Conservation (phyloP, 768 basidiomycete species). For the Tulasnella sp. region DNA sequence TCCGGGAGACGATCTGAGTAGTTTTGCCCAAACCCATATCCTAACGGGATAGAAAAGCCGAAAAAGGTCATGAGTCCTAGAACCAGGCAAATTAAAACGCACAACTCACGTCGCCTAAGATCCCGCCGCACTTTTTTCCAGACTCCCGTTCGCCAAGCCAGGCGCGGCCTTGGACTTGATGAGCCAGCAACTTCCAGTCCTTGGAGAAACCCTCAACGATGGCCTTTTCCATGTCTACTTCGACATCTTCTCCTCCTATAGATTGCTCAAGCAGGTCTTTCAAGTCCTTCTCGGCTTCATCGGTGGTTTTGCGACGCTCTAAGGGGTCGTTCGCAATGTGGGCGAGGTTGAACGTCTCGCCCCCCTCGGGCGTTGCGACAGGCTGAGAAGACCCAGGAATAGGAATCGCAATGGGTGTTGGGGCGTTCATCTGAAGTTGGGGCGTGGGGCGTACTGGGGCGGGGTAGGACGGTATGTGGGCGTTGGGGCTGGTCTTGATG, state of each 20-base stretch:
- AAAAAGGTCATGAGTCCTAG: constrained; percentile 13
- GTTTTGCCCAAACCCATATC: constrained; percentile 62
- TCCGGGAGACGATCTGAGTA: constrained; percentile 84
- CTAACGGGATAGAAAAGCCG: constrained; percentile 10
- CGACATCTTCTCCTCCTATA: constrained; percentile 55
- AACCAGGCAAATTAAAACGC: constrained; percentile 24
- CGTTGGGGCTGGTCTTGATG: neutral
- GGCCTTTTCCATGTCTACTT: constrained; percentile 65
- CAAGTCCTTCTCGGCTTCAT: constrained; percentile 76
- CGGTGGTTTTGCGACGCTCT: constrained; percentile 39
- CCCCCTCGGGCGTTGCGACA: neutral
- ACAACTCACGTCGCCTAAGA: constrained; percentile 70
- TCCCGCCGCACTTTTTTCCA: constrained; percentile 80
- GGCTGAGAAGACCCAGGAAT: constrained; percentile 1
- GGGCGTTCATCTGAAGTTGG: neutral
- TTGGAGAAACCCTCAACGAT: constrained; percentile 77
- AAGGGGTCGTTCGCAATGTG: constrained; percentile 30
- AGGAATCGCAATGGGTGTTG: neutral
- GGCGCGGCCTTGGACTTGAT: constrained; percentile 79
- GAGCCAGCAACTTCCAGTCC: constrained; percentile 72
- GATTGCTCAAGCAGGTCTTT: constrained; percentile 74
- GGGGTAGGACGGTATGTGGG: constrained; percentile 14
- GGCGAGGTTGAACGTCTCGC: constrained; percentile 9
- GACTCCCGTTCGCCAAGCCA: constrained; percentile 90
- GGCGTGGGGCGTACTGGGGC: neutral